phyloP scores from a whole-genome alignment of 352 stramenopile species.

The Aphanomyces euteiches region DNA sequence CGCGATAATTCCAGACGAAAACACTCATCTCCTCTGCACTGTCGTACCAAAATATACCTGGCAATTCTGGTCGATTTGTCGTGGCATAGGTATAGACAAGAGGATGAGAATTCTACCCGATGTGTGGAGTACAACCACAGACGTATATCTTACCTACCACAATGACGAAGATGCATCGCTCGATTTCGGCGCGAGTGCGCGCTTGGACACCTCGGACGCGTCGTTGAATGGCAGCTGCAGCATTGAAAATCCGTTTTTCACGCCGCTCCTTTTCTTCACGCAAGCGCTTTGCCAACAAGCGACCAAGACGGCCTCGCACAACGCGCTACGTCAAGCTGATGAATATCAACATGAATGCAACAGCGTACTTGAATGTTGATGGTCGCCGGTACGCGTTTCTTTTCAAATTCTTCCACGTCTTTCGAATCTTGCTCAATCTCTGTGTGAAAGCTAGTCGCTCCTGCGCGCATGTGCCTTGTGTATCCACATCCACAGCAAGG shows the following conservation, averaged over 20 bases:
- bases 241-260: slow-evolving; percentile 47
- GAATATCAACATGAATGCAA: too few relatives aligned
- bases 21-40: slow-evolving; percentile 53
- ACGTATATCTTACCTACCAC: slow-evolving; percentile 21
- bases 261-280: slow-evolving; percentile 36
- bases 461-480: slow-evolving; percentile 64
- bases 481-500: slow-evolving; percentile 60
- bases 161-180: slow-evolving; percentile 64
- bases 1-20: slow-evolving; percentile 71
- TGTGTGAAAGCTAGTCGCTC: slow-evolving; percentile 71
- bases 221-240: slow-evolving; percentile 51
- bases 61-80: not conserved
- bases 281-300: slow-evolving; percentile 15
- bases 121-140: not conserved
- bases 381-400: slow-evolving; percentile 29
- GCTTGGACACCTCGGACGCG: slow-evolving; percentile 40
- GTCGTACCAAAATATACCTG: slow-evolving; percentile 80
- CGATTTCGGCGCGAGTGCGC: slow-evolving; percentile 45
- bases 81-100: slow-evolving; percentile 25
- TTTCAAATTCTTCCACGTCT: slow-evolving; percentile 65
- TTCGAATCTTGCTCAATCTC: slow-evolving; percentile 65
- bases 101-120: slow-evolving; percentile 16
- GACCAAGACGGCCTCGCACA: slow-evolving; percentile 55
- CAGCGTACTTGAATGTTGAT: slow-evolving; percentile 41
- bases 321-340: slow-evolving; percentile 30